Base-by-base conservation (phyloP, 192 early-diverging fungal species). In the Umbelopsis sp. region DNA sequence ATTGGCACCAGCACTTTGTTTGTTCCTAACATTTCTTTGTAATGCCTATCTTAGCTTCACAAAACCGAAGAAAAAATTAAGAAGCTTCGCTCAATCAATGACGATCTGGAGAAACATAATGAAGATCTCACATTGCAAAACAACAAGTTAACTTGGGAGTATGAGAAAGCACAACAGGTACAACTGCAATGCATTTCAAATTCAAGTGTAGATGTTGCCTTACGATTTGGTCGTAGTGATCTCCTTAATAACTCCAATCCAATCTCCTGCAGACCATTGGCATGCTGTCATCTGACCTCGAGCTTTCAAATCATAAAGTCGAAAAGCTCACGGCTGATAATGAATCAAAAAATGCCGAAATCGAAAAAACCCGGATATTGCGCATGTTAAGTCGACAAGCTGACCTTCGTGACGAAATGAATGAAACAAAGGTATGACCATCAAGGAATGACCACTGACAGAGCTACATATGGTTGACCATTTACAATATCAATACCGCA, bases 101-200 rank as follows among this genome's bases (percentile, higher is more conserved):
- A 56, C 21, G 68, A 75, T n/a, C 38, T 54, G 1, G 73, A 75
- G 10, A 65, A 65, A 29, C 47, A 41, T 29, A 68, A 62, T 5
- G 68, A 69, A 43, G 68, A 70, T 22, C 62, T 75, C 11, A 49
- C 65, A 22, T 43, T 70, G 29, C 31, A 66, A 38, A 70, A 70
- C 26, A 62, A 70, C 34, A 62, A 49, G 62, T 50, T 45, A 0
- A 70, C 24, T 8, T 66, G 73, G 68, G 73, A 75, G 41, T 38
- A 47, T 14, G 56, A 75, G 69, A 75, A 75, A 24, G 59, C 73
- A 66, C 73, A 75, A 70, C 69, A 75, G 59, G 73, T 75, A 75
- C n/a, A n/a, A n/a, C 47, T 21, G n/a, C n/a, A 54, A 14, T 22
- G 11, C 29, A 38, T 32, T 41, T 41, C 38, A 41, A 6, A 11